Conservation (phyloP, 2,329 filamentous ascomycete species). For the Ascochyta viciae-villosae region DNA sequence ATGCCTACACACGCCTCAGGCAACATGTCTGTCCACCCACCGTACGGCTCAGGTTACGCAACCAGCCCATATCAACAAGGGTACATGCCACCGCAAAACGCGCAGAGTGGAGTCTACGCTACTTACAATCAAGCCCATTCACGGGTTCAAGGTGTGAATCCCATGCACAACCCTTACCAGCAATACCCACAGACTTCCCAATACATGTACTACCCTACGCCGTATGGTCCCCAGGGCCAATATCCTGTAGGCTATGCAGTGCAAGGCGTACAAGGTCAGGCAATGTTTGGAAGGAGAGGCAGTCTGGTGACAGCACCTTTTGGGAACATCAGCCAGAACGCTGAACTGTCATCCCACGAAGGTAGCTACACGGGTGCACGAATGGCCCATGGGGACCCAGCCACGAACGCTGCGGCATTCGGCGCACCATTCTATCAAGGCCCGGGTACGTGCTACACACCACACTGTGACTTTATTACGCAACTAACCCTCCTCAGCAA, state of each 20-base stretch:
- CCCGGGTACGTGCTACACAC: not conserved
- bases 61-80: conserved; percentile 38
- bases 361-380: conserved; percentile 25
- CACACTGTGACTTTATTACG: conserved; percentile 1
- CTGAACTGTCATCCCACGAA: conserved; percentile 33
- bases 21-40: conserved; percentile 31
- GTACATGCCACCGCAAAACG: conserved; percentile 34
- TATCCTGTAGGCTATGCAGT: conserved; percentile 35
- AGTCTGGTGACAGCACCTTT: conserved; percentile 30
- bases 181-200: conserved; percentile 41
- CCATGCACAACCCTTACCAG: conserved; percentile 39
- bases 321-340: conserved; percentile 28
- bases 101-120: conserved; percentile 34
- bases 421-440: conserved; percentile 17
- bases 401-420: conserved; percentile 24
- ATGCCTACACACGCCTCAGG: conserved; percentile 35
- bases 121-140: conserved; percentile 35
- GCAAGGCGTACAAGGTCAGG: conserved; percentile 33
- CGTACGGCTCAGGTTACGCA: conserved; percentile 38
- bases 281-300: conserved; percentile 40
- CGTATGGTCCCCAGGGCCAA: conserved; percentile 41
- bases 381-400: conserved; percentile 24
- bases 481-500: conserved; percentile 19
- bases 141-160: conserved; percentile 29
- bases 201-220: conserved; percentile 46